Evolutionary conservation across 2,329 filamentous ascomycete genomes (phyloP), one percentile per base, ranked within the genome.

Genomic region (Claviceps quebecensis): DNA sequence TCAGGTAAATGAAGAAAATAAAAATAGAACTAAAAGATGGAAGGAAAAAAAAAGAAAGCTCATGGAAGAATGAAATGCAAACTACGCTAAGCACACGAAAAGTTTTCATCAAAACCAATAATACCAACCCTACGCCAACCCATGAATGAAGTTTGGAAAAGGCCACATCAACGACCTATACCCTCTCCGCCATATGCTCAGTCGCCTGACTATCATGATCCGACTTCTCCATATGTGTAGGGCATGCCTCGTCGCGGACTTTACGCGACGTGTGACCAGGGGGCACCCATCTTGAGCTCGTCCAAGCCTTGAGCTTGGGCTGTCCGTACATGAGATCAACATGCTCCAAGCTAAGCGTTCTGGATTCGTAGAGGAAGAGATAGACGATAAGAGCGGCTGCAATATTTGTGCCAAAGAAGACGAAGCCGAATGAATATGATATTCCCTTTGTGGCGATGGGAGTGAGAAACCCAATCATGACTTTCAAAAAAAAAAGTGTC

Each of bases 281-380:
- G 14, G 71, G 71, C 38, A 67, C 64, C 75, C 75, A 84, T 55
- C 72, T 68, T 54, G 67, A 63, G 58, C 77, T 81, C 61, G 73
- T 75, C 75, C 79, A 81, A 3, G 82, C 74, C 63, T 76, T 77
- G n/a, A 84, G 72, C 43, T 70, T 56, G 2, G 57, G 65, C 19
- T 80, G 67, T 47, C 81, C 73, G 62, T 87, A 87, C 80, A 84
- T 83, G 49, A 77, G 75, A 63, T 87, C 83, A 52, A 87, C 78
- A 57, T 85, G 80, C 67, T 87, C 83, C n/a, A 87, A 72, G 13
- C 78, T 80, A 9, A 83, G 73, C 41, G 74, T 76, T 54, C 78
- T 75, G 16, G 75, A 80, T 62, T 87, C 83, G 63, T 78, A 81
- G 51, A 86, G 73, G 65, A 84, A 84, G 69, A 86, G 83, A 70